phyloP scores from a whole-genome alignment of 1,139 yeast species.

The Blastobotrys proliferans region DNA sequence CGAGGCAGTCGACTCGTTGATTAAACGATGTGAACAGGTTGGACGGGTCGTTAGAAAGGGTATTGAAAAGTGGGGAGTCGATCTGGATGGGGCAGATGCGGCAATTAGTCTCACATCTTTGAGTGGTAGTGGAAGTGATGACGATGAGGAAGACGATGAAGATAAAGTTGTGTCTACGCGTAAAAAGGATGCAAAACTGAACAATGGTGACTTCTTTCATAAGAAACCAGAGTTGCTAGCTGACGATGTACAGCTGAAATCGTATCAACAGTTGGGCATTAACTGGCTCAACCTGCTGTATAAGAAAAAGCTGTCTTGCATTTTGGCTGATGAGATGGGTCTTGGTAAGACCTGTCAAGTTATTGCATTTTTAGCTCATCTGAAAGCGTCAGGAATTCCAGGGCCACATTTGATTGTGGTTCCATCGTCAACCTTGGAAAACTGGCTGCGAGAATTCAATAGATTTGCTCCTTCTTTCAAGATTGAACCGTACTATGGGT shows the following conservation, averaged over 20 bases:
- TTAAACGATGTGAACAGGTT: constrained; percentile 74
- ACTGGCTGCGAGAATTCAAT: constrained; percentile 92
- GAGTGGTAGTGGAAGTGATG: constrained; percentile 22
- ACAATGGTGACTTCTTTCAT: constrained; percentile 51
- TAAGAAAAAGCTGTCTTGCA: constrained; percentile 76
- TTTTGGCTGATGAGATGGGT: constrained; percentile 98
- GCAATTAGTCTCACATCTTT: constrained; percentile 31
- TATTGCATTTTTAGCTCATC: constrained; percentile 83
- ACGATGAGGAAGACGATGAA: constrained; percentile 26
- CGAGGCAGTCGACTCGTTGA: constrained; percentile 87
- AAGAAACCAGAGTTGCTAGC: constrained; percentile 68
- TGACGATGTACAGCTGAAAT: constrained; percentile 63
- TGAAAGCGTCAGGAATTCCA: constrained; percentile 55
- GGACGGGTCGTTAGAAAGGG: constrained; percentile 69
- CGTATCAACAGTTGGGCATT: constrained; percentile 91
- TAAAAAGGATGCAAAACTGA: constrained; percentile 19
- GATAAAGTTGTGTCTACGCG: too few species aligned
- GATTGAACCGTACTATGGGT: constrained; percentile 92
- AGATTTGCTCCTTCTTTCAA: constrained; percentile 77
- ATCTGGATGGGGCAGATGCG: constrained; percentile 29
- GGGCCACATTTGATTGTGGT: constrained; percentile 83
- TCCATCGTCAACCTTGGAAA: constrained; percentile 94
- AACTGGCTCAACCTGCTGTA: constrained; percentile 88
- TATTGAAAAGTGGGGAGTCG: constrained; percentile 82
- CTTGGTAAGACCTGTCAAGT: constrained; percentile 96